Percentiles rank a stretch among this genome's conserved stretches.
These are phyloP conservation scores for Ceratocystis smalleyi DNA, from an alignment of 2,329 filamentous ascomycete genomes.

Conservation along the genomic window DNA sequence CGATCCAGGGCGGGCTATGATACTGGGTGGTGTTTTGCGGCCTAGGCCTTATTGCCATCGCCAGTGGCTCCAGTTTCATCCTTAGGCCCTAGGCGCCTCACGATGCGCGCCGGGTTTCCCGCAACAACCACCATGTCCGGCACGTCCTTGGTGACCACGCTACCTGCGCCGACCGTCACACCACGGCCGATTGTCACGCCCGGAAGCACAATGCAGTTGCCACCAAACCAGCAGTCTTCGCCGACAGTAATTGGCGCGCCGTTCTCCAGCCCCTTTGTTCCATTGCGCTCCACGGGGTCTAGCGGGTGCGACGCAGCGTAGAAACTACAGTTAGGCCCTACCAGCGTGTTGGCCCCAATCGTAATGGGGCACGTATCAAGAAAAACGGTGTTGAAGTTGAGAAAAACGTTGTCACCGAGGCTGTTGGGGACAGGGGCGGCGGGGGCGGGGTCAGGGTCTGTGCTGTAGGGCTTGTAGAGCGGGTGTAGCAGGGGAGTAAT, in stretches of 20 bases:
- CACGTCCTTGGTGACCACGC: constrained; percentile 69
- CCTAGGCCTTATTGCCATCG: background rate
- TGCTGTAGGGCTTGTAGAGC: no score
- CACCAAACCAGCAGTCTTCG: constrained; percentile 69
- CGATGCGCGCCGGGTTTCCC: constrained; percentile 50
- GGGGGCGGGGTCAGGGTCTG: background rate
- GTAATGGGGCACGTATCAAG: constrained; percentile 62
- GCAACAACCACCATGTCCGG: constrained; percentile 45
- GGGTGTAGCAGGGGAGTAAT: no score
- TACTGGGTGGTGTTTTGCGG: background rate
- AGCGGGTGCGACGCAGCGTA: constrained; percentile 63
- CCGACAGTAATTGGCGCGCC: constrained; percentile 61
- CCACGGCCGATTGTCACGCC: constrained; percentile 68
- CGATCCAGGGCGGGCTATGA: constrained; percentile 78
- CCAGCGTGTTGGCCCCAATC: constrained; percentile 60
- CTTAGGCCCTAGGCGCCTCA: constrained; percentile 22
- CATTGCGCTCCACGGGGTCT: constrained; percentile 58
- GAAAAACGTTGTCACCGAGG: constrained; percentile 54
- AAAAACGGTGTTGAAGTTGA: constrained; percentile 60
- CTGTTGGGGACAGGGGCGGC: constrained; percentile 21
- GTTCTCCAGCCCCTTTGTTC: constrained; percentile 56
- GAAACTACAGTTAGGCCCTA: constrained; percentile 65
- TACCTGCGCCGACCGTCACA: constrained; percentile 60
- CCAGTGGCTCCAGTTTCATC: constrained; percentile 9
- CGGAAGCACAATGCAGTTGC: constrained; percentile 53